A percentile compares a stretch with the other conserved stretches of the same genome.
Conservation (phyloP, 2,329 filamentous ascomycete genomes). For the Tolypocladium capitatum region DNA sequence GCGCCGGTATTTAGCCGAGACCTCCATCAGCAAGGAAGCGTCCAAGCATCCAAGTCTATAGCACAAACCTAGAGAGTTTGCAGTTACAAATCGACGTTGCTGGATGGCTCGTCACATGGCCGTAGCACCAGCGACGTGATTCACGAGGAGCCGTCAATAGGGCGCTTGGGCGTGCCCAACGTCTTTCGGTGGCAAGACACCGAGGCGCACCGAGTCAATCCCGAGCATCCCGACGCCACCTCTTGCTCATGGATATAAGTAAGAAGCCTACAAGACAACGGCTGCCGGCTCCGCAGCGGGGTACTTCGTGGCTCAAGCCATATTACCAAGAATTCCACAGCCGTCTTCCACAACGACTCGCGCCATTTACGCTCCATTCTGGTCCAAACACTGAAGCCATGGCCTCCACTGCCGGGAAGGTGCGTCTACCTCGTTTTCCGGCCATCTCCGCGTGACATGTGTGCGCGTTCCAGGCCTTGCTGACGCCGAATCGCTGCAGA, state of each 20-base stretch:
- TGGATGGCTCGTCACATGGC: not conserved
- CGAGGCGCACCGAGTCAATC: not conserved
- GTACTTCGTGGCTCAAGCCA: no score
- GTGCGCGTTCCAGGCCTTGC: constrained; percentile 5
- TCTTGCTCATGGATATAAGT: no score
- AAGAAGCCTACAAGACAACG: no score
- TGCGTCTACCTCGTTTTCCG: constrained; percentile 10
- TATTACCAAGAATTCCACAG: not conserved
- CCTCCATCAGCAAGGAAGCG: not conserved
- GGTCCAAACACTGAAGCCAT: constrained; percentile 15
- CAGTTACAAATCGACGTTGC: not conserved
- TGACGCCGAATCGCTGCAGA: constrained; percentile 35
- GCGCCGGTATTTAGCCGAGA: constrained; percentile 4
- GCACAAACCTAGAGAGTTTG: no score
- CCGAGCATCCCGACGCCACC: not conserved
- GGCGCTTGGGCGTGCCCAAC: no score
- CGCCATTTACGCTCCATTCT: not conserved
- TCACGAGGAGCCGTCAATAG: not conserved
- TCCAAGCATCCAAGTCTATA: not conserved
- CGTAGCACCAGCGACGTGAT: not conserved
- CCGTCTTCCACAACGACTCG: not conserved
- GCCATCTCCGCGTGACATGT: not conserved
- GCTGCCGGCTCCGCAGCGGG: constrained; percentile 1
- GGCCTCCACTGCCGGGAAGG: constrained; percentile 40
- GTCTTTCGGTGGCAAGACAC: not conserved